phyloP scores from a whole-genome alignment of 1,284 basidiomycete genomes.

The Veloporphyrellus conicus region DNA sequence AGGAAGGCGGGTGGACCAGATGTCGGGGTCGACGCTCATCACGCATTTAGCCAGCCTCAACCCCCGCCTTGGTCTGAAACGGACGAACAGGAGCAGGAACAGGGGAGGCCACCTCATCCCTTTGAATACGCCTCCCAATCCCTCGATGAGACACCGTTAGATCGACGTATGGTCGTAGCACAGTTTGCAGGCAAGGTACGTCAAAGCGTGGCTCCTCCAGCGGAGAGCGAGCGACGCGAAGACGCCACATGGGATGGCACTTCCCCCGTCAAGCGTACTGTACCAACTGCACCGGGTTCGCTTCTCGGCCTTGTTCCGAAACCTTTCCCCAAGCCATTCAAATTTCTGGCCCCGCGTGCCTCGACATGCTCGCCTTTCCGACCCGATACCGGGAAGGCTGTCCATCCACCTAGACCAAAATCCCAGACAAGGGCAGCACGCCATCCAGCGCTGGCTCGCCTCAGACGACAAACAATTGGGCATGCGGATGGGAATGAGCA shows the following conservation, averaged over 20 bases:
- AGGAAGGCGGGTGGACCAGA: background rate
- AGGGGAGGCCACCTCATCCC: background rate
- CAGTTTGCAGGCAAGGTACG: slow-evolving; percentile 1
- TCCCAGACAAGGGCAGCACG: slow-evolving; percentile 5
- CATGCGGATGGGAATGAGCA: background rate
- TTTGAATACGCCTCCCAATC: background rate
- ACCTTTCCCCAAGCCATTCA: background rate
- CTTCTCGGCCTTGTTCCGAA: background rate
- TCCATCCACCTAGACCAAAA: background rate
- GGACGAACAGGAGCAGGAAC: background rate
- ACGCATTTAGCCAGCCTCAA: slow-evolving; percentile 23
- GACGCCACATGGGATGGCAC: background rate
- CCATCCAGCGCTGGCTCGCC: slow-evolving; percentile 11
- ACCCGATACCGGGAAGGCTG: background rate
- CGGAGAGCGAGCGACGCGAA: background rate
- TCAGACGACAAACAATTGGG: slow-evolving; percentile 17
- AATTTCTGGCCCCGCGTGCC: slow-evolving; percentile 19
- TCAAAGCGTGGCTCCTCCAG: background rate
- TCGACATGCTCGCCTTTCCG: slow-evolving; percentile 26
- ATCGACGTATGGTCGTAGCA: background rate
- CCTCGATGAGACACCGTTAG: background rate
- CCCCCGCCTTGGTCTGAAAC: background rate
- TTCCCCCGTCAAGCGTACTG: slow-evolving; percentile 5
- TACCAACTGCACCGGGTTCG: background rate
- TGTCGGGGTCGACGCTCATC: slow-evolving; percentile 8